Base-by-base conservation (phyloP, 2,329 filamentous ascomycete genomes). In the Colletotrichum paranaense region DNA sequence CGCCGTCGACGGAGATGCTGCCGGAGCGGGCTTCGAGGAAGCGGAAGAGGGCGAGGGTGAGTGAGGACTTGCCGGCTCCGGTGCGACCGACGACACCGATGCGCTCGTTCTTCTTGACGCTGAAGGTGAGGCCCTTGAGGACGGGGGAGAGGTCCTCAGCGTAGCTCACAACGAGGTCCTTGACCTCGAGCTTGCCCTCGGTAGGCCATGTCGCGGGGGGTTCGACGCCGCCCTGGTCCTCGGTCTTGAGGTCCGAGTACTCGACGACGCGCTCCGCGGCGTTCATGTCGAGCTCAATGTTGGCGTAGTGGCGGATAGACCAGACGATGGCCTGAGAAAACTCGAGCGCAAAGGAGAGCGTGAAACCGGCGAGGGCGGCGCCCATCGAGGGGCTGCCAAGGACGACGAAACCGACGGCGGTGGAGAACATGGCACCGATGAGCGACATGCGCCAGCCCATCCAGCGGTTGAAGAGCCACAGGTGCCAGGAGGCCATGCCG, bases 1-100 rank as follows among this genome's bases (percentile, higher is more conserved):
- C 76, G 0, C 93, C 93, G 77, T 95, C 94, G 74, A 96, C 93
- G 71, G 86, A 80, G 74, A 95, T 91, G 16, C 82, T 88, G 9
- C 93, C 93, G 14, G 90, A 88, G 6, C 87, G 83, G 0, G 92
- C 89, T 79, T 95, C 92, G 14, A 95, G 84, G 84, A 95, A 95
- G 24, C 93, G 91, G 87, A 95, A 95, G 0, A 95, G 84, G 0
- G 93, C 93, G 1, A 95, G 85, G 0, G 93, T 94, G 26, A 95
- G 82, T 0, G 92, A 93, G 0, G 92, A 94, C 82, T 95, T 95
- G 69, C 93, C 93, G 0, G 93, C 93, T 4, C 93, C 93, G 0
- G 94, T 95, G 19, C 94, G 90, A 12, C 94, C 94, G 5, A 95
- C 91, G 4, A 95, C 91, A n/a, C 93, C 93, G 19, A 95, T 84